Evolutionary conservation across 306 rosid species (phyloP).

Genomic region (Lathyrus sativus): DNA sequence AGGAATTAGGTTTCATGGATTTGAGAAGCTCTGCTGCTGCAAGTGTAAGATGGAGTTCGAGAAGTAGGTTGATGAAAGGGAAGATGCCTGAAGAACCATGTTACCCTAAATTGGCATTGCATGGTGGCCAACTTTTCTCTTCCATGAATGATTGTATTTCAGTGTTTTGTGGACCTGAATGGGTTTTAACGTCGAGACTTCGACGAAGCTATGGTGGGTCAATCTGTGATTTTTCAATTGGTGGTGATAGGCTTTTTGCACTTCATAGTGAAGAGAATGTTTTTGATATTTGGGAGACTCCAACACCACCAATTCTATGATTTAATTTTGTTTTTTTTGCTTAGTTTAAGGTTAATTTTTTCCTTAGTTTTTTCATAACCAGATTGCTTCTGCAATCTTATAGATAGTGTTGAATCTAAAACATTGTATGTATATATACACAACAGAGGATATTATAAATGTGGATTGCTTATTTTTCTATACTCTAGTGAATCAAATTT

Average conservation of each 20-base stretch:
- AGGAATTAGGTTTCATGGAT: slow-evolving; percentile 93
- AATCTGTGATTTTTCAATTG: slow-evolving; percentile 89
- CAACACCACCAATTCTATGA: slow-evolving; percentile 65
- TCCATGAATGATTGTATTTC: slow-evolving; percentile 94
- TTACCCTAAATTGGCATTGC: slow-evolving; percentile 84
- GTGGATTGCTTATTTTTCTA: slow-evolving; percentile 37
- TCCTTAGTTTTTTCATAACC: slow-evolving; percentile 30
- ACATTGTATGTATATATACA: slow-evolving; percentile 28
- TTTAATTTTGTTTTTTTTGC: slow-evolving; percentile 29
- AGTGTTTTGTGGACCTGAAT: slow-evolving; percentile 87
- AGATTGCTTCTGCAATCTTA: slow-evolving; percentile 36
- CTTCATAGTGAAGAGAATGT: slow-evolving; percentile 94
- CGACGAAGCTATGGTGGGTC: slow-evolving; percentile 86
- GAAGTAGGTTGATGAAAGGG: slow-evolving; percentile 83
- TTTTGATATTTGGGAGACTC: slow-evolving; percentile 96
- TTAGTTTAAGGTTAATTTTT: slow-evolving; percentile 23
- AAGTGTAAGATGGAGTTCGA: slow-evolving; percentile 85
- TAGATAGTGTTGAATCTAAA: slow-evolving; percentile 23
- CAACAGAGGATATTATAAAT: slow-evolving; percentile 25
- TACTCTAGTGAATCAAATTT: slow-evolving; percentile 16
- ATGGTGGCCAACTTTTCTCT: slow-evolving; percentile 88
- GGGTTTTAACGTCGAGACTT: slow-evolving; percentile 87
- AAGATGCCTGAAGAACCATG: slow-evolving; percentile 91
- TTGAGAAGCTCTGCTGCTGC: slow-evolving; percentile 62
- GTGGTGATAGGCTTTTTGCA: slow-evolving; percentile 92